Conservation (phyloP, 176 grass and related monocot genomes). For the Pharus latifolius region DNA sequence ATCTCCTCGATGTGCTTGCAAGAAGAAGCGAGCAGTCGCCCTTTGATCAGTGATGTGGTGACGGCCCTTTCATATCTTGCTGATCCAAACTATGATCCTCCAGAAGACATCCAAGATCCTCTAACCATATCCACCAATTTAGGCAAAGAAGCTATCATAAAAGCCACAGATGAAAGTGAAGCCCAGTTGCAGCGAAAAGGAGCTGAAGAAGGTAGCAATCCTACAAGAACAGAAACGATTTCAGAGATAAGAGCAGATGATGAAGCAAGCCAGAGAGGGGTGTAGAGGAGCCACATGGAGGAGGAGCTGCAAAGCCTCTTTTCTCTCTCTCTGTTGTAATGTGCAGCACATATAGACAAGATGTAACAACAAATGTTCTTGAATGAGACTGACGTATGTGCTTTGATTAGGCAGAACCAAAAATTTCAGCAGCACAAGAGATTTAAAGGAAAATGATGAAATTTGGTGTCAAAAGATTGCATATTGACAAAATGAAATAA, state of each 20-base stretch:
- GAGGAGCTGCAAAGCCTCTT: neutral
- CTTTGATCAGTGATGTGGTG: conserved; percentile 76
- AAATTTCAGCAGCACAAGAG: neutral
- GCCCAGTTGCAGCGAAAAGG: neutral
- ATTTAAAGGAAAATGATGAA: neutral
- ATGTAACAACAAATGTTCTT: conserved; percentile 17
- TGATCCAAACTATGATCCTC: conserved; percentile 49
- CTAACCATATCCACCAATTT: conserved; percentile 25
- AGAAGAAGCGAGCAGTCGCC: conserved; percentile 63
- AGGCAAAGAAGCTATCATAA: neutral
- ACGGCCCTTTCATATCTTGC: conserved; percentile 58
- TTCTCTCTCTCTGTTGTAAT: neutral
- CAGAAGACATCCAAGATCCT: conserved; percentile 37
- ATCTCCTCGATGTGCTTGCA: conserved; percentile 90
- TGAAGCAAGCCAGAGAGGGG: neutral
- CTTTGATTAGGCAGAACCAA: conserved; percentile 11
- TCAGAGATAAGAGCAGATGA: neutral
- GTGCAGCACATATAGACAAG: conserved; percentile 17
- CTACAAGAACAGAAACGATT: neutral
- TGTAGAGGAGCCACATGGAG: conserved; percentile 12
- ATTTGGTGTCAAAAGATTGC: neutral
- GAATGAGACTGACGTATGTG: neutral
- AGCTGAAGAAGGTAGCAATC: neutral
- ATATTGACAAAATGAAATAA: neutral
- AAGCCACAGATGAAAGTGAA: neutral